These are phyloP conservation scores for Setaria italica DNA, from an alignment of 202 grass and related monocot species.

Conservation along the genomic window DNA sequence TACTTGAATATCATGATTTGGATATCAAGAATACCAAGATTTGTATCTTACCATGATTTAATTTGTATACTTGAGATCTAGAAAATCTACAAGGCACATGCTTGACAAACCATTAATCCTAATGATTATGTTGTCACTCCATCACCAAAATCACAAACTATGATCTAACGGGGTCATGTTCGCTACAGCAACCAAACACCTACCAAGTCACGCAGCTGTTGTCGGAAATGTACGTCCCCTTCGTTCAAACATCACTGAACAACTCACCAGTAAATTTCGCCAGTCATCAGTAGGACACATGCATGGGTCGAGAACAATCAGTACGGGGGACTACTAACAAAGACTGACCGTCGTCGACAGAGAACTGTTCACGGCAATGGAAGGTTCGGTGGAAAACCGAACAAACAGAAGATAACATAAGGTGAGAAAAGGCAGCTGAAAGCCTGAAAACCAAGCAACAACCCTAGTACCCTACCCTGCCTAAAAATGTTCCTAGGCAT, in stretches of 20 bases:
- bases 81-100: too few relatives aligned
- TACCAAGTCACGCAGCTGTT: background rate
- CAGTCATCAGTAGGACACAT: background rate
- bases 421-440: background rate
- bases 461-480: background rate
- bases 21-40: too few relatives aligned
- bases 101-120: too few relatives aligned
- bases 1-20: too few relatives aligned
- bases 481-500: background rate
- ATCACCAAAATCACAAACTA: too few relatives aligned
- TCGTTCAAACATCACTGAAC: constrained; percentile 4
- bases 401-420: background rate
- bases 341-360: background rate
- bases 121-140: too few relatives aligned
- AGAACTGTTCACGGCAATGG: background rate
- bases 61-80: too few relatives aligned
- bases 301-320: constrained; percentile 1
- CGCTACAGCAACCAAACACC: background rate
- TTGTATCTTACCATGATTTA: too few relatives aligned
- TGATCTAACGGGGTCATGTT: too few relatives aligned
- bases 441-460: background rate
- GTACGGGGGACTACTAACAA: background rate
- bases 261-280: background rate
- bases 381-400: background rate
- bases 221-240: background rate